Conservation (phyloP, 192 early-diverging fungal genomes). For the Fimicolochytrium jonesii region DNA sequence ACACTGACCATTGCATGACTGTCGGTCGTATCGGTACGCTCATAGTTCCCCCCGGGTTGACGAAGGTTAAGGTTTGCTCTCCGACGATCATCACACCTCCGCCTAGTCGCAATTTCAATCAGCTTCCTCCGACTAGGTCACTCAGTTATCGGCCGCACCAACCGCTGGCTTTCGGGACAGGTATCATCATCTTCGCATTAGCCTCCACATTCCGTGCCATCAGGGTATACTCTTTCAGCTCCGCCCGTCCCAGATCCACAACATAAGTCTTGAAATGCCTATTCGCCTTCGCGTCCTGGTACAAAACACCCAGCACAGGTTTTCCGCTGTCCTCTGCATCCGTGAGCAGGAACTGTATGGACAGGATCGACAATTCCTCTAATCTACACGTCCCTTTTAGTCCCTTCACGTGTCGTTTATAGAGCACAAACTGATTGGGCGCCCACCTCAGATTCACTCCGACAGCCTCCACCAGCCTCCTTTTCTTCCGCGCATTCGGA, state of each 20-base stretch:
- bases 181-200: conserved; percentile 46
- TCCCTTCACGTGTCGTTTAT: too few species aligned
- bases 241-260: conserved; percentile 39
- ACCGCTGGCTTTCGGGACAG: conserved; percentile 45
- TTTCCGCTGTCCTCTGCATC: background rate
- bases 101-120: too few species aligned
- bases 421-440: background rate
- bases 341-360: conserved; percentile 46
- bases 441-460: background rate
- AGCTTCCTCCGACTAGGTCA: too few species aligned
- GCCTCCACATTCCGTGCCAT: conserved; percentile 36
- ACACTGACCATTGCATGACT: conserved; percentile 51
- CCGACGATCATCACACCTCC: conserved; percentile 55
- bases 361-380: conserved; percentile 50
- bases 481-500: too few species aligned
- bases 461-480: too few species aligned
- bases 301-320: conserved; percentile 46
- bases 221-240: conserved; percentile 35
- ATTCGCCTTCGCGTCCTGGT: conserved; percentile 49
- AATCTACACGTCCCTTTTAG: too few species aligned
- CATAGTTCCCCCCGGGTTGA: conserved; percentile 8
- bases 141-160: background rate
- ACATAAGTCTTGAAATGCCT: conserved; percentile 56
- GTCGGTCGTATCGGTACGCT: conserved; percentile 37
- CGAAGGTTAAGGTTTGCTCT: conserved; percentile 53